Base-by-base conservation (phyloP, 129 eudicot species). In the Ambrosia artemisiifolia region DNA sequence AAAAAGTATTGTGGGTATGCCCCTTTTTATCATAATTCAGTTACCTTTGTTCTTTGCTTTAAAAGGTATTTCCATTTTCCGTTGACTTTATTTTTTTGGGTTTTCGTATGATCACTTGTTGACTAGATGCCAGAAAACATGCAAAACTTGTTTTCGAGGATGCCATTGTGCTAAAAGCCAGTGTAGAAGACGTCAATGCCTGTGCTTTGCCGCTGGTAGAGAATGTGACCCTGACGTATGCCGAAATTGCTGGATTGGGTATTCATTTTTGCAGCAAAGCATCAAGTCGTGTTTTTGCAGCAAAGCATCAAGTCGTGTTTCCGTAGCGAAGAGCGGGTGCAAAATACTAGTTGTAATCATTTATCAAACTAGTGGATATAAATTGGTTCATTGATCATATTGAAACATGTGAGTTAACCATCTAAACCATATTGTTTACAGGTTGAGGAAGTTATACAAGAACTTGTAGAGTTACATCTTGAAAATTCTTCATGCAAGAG, bases 161-260 rank as follows among this genome's bases (percentile, higher is more conserved):
- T 95, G 99, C 85, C 90, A 80, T 75, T 91, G 99, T 72, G 91
- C 95, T 54, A 95, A 91, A 86, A 86, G 94, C 64, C 96, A 95
- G 83, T 95, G 99, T 71, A 81, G 97, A 77, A 88, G 97, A 73
- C 94, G 96, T 44, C 99, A 90, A 57, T 95, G 99, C 69, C 97
- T 97, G 1, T 95, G 99, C 71, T 88, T 88, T 90, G 99, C 96
- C 65, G 97, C 96, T 32, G 86, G 84, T 53, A 81, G 99, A 77
- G 99, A 91, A 75, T 95, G 99, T 80, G 99, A 95, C 77, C 99
- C 99, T 9, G 99, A 95, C 80, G 97, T 95, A 57, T 95, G 99
- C 86, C 79, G 91, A 50, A 95, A 95, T 80, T 95, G 99, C 85
- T 95, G 97, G 97, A 89, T 95, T 69, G 75, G 97, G 99, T 90